These are phyloP conservation scores for Histomonas meleagridis DNA, from an alignment of 208 protist genomes.

Conservation along the genomic window DNA sequence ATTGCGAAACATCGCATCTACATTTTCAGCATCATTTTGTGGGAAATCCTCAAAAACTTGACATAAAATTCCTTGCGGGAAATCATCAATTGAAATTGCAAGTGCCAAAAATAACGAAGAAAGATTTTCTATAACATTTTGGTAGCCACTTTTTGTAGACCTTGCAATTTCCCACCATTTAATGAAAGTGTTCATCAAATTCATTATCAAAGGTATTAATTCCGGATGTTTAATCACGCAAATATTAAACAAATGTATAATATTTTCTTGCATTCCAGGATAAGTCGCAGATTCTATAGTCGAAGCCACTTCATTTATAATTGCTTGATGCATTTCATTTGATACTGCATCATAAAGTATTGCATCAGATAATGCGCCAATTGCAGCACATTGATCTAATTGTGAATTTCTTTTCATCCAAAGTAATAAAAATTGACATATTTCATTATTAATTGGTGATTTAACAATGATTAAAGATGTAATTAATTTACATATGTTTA, in stretches of 20 bases:
- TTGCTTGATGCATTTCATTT: not conserved
- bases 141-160: not conserved
- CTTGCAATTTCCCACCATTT: not conserved
- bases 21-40: not conserved
- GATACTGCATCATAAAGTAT: not conserved
- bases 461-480: not conserved
- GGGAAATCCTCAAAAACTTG: not conserved
- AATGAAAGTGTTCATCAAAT: not conserved
- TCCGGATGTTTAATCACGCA: not conserved
- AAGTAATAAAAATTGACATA: not conserved
- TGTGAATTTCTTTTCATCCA: not conserved
- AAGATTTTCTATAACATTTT: not conserved
- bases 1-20: not conserved
- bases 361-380: not conserved
- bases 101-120: not conserved
- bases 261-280: constrained; percentile 5
- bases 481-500: not conserved
- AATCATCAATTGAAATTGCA: not conserved
- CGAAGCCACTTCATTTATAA: not conserved
- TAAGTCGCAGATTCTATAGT: not conserved
- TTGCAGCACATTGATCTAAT: not conserved
- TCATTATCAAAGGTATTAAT: not conserved
- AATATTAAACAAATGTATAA: constrained; percentile 23
- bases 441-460: not conserved
- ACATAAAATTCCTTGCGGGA: not conserved